Conservation (phyloP, 2,329 filamentous ascomycete genomes). For the Colletotrichum sp. region DNA sequence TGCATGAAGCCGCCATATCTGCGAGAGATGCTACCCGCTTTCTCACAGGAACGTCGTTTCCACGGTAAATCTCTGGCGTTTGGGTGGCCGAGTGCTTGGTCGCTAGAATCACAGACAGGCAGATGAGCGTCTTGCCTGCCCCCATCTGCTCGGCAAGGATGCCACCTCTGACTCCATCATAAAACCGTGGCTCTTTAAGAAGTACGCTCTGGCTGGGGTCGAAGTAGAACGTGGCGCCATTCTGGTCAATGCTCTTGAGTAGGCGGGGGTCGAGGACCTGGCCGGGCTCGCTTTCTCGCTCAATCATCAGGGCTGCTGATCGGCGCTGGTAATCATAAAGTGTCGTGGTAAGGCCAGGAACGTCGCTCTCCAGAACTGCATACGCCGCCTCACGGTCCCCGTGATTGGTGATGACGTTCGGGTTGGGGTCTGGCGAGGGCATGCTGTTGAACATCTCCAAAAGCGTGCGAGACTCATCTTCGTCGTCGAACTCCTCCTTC, state of each 20-base stretch:
- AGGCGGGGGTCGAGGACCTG: constrained; percentile 77
- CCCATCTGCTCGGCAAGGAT: constrained; percentile 85
- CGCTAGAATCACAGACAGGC: constrained; percentile 76
- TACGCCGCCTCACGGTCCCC: constrained; percentile 59
- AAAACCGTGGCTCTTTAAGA: constrained; percentile 70
- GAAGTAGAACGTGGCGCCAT: constrained; percentile 70
- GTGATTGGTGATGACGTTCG: constrained; percentile 50
- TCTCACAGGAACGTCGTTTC: constrained; percentile 39
- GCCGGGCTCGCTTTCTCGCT: constrained; percentile 73
- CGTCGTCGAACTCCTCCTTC: constrained; percentile 36
- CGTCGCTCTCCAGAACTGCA: constrained; percentile 55
- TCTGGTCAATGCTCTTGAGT: constrained; percentile 62
- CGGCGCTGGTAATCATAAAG: constrained; percentile 82
- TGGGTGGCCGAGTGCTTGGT: constrained; percentile 72
- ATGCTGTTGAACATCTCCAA: constrained; percentile 77
- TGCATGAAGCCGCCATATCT: constrained; percentile 76
- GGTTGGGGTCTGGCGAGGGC: constrained; percentile 68
- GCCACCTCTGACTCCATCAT: constrained; percentile 77
- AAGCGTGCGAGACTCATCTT: constrained; percentile 55
- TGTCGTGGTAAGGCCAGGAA: constrained; percentile 56
- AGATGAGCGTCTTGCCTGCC: constrained; percentile 87
- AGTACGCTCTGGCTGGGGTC: constrained; percentile 68
- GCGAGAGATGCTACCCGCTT: constrained; percentile 65
- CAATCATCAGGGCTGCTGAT: constrained; percentile 83
- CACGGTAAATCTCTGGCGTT: constrained; percentile 66